Conservation (phyloP, 2,329 filamentous ascomycete genomes). For the Orbilia oligospora region DNA sequence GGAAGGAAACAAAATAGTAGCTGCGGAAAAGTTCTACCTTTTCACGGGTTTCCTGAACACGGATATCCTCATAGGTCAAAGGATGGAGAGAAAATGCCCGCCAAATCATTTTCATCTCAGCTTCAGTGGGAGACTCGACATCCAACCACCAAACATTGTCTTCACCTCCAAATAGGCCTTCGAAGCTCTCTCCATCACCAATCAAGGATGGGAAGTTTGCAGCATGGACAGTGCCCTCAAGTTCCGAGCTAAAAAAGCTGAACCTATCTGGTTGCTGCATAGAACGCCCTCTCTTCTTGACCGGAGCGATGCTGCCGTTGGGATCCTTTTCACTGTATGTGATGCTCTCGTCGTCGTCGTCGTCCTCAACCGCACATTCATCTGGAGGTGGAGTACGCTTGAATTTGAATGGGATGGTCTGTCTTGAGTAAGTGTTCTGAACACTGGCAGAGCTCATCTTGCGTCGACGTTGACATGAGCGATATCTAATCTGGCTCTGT, state of each 20-base stretch:
- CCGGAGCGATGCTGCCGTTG: constrained; percentile 7
- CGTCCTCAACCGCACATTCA: constrained; percentile 54
- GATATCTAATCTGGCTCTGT: constrained; percentile 62
- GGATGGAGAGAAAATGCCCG: constrained; percentile 97
- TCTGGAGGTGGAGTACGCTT: constrained; percentile 48
- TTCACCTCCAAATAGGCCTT: constrained; percentile 83
- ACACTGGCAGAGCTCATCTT: constrained; percentile 63
- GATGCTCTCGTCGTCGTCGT: constrained; percentile 52
- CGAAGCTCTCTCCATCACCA: constrained; percentile 80
- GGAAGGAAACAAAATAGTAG: constrained; percentile 99
- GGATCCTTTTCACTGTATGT: constrained; percentile 44
- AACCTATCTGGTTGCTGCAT: constrained; percentile 79
- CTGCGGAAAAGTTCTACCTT: constrained; percentile 98
- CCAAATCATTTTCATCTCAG: constrained; percentile 93
- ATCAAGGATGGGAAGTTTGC: constrained; percentile 85
- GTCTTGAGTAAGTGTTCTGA: constrained; percentile 58
- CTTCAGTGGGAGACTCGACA: constrained; percentile 88
- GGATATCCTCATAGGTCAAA: constrained; percentile 93
- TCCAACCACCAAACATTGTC: constrained; percentile 87
- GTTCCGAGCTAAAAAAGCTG: constrained; percentile 96
- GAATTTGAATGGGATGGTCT: constrained; percentile 58
- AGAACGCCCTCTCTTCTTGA: constrained; percentile 37
- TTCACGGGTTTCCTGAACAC: constrained; percentile 96
- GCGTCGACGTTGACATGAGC: constrained; percentile 61
- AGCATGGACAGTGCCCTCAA: constrained; percentile 93